A percentile compares a stretch with the other conserved stretches of the same genome.
Evolutionary conservation across 257 asterid species (phyloP).

Genomic region (Capsicum rhomboideum): DNA sequence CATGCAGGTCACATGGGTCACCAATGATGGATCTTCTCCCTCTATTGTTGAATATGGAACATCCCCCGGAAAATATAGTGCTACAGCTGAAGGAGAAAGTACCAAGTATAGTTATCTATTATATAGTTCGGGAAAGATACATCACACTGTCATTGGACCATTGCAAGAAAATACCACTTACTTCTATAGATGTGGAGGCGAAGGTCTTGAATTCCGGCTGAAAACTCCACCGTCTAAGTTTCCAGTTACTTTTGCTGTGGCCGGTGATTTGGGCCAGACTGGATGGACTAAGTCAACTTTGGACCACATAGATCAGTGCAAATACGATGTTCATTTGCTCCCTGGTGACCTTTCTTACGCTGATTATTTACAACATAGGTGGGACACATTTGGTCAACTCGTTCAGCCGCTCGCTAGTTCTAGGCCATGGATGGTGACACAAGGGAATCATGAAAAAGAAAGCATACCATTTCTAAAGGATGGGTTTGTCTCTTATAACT

Average conservation of each 20-base stretch:
- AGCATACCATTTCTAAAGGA: conserved; percentile 42
- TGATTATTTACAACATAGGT: conserved; percentile 61
- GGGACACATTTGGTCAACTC: conserved; percentile 93
- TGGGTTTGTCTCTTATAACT: conserved; percentile 60
- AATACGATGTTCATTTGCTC: conserved; percentile 65
- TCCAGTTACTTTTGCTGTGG: conserved; percentile 85
- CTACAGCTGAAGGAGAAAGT: conserved; percentile 49
- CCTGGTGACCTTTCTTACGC: conserved; percentile 98
- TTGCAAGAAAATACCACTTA: conserved; percentile 48
- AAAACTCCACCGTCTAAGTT: conserved; percentile 86
- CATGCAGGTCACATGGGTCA: conserved; percentile 72
- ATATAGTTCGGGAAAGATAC: conserved; percentile 74
- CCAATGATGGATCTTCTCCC: conserved; percentile 39
- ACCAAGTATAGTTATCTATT: conserved; percentile 51
- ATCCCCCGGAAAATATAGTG: conserved; percentile 47
- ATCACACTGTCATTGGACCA: conserved; percentile 85
- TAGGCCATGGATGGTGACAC: conserved; percentile 99
- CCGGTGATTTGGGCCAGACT: conserved; percentile 95
- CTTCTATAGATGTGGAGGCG: conserved; percentile 76
- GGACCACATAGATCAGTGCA: conserved; percentile 55
- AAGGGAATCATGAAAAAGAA: conserved; percentile 94
- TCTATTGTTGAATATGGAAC: conserved; percentile 73
- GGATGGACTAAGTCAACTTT: conserved; percentile 89
- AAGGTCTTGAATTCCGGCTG: conserved; percentile 67
- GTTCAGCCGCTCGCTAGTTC: conserved; percentile 94